phyloP scores from a whole-genome alignment of 768 basidiomycete species.

The Rhodotorula babjevae region DNA sequence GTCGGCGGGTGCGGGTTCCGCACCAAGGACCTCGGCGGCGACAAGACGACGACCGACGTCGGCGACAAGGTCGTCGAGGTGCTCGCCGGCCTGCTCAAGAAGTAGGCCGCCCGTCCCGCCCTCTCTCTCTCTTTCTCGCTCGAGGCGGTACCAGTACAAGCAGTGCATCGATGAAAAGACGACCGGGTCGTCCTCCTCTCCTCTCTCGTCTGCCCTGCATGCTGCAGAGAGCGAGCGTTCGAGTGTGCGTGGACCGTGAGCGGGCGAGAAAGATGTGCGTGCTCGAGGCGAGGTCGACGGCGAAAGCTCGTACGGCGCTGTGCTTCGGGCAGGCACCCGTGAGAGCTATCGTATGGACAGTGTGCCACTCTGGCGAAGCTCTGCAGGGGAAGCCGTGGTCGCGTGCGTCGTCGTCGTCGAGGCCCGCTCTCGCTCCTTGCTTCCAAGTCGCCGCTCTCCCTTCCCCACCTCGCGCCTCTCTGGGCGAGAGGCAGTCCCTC shows the following conservation, averaged over 20 bases:
- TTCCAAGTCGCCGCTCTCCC: neutral
- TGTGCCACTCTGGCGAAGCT: too few relatives aligned
- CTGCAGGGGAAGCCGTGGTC: too few relatives aligned
- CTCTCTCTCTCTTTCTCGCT: too few relatives aligned
- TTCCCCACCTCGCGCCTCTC: neutral
- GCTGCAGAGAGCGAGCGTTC: too few relatives aligned
- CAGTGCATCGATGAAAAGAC: neutral
- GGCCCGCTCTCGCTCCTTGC: neutral
- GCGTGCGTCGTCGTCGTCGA: too few relatives aligned
- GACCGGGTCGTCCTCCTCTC: neutral
- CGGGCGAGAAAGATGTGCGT: too few relatives aligned
- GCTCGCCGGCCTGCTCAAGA: slow-evolving; percentile 39
- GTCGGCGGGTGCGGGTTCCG: slow-evolving; percentile 70
- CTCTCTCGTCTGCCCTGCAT: too few relatives aligned
- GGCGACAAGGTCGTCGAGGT: slow-evolving; percentile 76
- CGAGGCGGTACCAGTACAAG: neutral
- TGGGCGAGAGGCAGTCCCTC: slow-evolving; percentile 4
- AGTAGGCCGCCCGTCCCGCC: neutral
- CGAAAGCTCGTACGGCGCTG: too few relatives aligned
- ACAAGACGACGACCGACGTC: slow-evolving; percentile 66
- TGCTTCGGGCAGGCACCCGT: too few relatives aligned
- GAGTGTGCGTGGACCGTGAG: too few relatives aligned
- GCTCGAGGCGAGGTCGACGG: too few relatives aligned
- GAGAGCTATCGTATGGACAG: too few relatives aligned
- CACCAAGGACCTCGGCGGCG: slow-evolving; percentile 83